These are phyloP conservation scores for Lasiodiplodia gonubiensis DNA, from an alignment of 2,329 filamentous ascomycete genomes.

Conservation along the genomic window DNA sequence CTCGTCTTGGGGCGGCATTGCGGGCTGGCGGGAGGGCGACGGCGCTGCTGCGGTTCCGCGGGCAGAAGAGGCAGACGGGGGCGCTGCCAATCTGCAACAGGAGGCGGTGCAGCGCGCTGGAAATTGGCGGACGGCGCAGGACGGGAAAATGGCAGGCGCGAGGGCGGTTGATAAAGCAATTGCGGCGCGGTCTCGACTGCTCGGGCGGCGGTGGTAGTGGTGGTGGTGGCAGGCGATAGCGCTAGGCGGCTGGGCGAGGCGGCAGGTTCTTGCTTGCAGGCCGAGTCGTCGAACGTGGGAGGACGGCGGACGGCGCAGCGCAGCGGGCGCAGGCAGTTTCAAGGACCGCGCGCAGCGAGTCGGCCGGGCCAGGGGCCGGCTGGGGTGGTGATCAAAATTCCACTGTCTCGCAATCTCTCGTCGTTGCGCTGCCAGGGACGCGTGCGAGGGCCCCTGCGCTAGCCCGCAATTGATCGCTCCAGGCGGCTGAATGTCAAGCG, in stretches of 20 bases:
- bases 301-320: not conserved
- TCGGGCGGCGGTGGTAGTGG: not conserved
- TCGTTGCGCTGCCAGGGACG: conserved; percentile 8
- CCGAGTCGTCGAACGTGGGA: not conserved
- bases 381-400: conserved; percentile 21
- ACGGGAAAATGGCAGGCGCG: not conserved
- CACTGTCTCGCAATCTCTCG: conserved; percentile 22
- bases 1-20: conserved; percentile 22
- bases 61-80: conserved; percentile 15
- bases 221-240: conserved; percentile 8
- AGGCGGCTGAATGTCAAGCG: conserved; percentile 16
- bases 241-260: not conserved
- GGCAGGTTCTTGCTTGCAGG: conserved; percentile 5
- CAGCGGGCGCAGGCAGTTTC: conserved; percentile 13
- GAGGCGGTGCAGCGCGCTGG: conserved; percentile 16
- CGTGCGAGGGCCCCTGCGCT: conserved; percentile 8
- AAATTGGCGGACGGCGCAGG: not conserved
- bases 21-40: not conserved
- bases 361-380: conserved; percentile 11
- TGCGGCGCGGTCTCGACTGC: conserved; percentile 14
- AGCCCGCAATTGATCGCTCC: conserved; percentile 21
- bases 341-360: conserved; percentile 19
- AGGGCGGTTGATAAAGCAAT: conserved; percentile 11
- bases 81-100: conserved; percentile 18
- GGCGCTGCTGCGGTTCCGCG: not conserved